Conservation (phyloP, 2,329 filamentous ascomycete species). For the Macrophomina tecta region DNA sequence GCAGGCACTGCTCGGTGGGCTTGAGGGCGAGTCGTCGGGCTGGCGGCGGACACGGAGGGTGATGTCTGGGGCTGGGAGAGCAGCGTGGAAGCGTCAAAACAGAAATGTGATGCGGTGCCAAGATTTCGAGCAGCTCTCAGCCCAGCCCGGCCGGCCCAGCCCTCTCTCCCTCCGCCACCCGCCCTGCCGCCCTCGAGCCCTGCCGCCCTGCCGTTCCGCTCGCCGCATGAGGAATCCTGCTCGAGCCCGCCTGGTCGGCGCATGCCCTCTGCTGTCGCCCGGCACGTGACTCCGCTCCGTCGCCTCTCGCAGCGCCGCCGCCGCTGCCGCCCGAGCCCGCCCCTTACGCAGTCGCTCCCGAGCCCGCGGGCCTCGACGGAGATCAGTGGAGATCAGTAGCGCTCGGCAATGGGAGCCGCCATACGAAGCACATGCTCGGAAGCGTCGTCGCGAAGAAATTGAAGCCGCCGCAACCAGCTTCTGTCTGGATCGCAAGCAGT, state of each 20-base stretch:
- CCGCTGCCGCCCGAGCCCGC: neutral
- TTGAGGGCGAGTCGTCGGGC: constrained; percentile 27
- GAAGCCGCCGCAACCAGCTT: too few relatives aligned
- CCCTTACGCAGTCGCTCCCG: neutral
- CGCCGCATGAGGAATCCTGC: neutral
- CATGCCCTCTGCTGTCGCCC: neutral
- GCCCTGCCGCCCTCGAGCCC: neutral
- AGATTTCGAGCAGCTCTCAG: constrained; percentile 6
- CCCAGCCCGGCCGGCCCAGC: neutral
- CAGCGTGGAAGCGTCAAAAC: neutral
- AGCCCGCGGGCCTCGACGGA: neutral
- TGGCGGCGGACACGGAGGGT: constrained; percentile 26
- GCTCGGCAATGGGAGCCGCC: neutral
- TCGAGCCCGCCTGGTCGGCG: neutral
- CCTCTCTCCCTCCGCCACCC: neutral
- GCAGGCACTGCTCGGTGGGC: constrained; percentile 29
- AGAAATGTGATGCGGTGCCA: constrained; percentile 24
- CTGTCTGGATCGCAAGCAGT: too few relatives aligned
- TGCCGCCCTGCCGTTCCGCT: neutral
- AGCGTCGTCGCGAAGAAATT: neutral
- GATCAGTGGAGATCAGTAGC: constrained; percentile 3
- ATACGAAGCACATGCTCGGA: neutral
- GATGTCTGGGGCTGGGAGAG: constrained; percentile 16
- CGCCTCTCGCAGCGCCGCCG: neutral
- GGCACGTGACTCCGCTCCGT: constrained; percentile 4